Evolutionary conservation across 176 grass and related monocot genomes (phyloP).

Genomic region (Oryza meyeriana): DNA sequence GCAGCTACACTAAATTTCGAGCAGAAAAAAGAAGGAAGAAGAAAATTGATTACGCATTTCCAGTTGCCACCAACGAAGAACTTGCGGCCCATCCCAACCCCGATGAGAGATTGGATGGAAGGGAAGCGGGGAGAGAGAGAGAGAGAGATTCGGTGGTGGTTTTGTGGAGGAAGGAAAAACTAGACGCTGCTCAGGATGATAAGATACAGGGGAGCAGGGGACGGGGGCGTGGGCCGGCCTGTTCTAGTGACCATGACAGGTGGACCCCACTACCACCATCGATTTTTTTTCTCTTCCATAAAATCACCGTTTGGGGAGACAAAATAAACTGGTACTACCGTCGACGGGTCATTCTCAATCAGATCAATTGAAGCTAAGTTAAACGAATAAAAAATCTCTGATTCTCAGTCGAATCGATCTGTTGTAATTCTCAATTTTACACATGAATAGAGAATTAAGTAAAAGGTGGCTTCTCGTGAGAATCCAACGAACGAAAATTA

Average conservation of each 20-base stretch:
- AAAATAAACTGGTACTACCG: no score
- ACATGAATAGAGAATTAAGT: no score
- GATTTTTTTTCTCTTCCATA: not conserved
- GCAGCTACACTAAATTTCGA: no score
- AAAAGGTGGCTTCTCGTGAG: no score
- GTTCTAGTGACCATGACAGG: not conserved
- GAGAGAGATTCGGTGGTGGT: slow-evolving; percentile 39
- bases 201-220: slow-evolving; percentile 16
- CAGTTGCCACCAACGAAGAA: slow-evolving; percentile 98
- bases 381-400: no score
- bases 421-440: no score
- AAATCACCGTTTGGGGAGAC: no score
- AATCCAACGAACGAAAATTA: no score
- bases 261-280: slow-evolving; percentile 3
- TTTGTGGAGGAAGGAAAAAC: slow-evolving; percentile 42
- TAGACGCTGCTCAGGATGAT: slow-evolving; percentile 6
- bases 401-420: no score
- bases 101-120: slow-evolving; percentile 13
- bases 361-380: no score
- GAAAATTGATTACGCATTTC: slow-evolving; percentile 81
- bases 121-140: not conserved
- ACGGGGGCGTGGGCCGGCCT: slow-evolving; percentile 4
- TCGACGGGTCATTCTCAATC: no score
- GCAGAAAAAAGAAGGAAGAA: not conserved
- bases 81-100: slow-evolving; percentile 73